These are phyloP conservation scores for Artemisia annua DNA, from an alignment of 129 eudicot genomes.

Conservation along the genomic window DNA sequence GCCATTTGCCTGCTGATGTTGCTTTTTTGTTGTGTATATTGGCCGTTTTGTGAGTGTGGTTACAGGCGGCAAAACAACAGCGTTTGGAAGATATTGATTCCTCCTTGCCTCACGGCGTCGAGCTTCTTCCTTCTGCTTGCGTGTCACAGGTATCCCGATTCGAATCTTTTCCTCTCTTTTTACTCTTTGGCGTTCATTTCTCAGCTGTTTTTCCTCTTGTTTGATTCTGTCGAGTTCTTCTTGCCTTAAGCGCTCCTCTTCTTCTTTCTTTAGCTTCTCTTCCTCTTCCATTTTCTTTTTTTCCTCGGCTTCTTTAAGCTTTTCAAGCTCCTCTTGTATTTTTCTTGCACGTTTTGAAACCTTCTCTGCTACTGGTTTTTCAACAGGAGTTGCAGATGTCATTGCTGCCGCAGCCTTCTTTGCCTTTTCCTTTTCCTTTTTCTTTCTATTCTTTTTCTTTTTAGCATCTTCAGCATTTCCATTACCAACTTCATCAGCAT, in stretches of 20 bases:
- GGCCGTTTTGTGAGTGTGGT: slow-evolving; percentile 64
- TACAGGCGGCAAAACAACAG: slow-evolving; percentile 52
- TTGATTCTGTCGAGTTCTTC: slow-evolving; percentile 68
- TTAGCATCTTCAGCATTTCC: slow-evolving; percentile 75
- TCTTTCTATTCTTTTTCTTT: slow-evolving; percentile 86
- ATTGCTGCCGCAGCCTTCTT: slow-evolving; percentile 73
- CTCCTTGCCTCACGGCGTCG: slow-evolving; percentile 68
- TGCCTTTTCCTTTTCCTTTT: slow-evolving; percentile 91
- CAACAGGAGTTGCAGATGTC: slow-evolving; percentile 48
- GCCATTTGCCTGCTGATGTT: slow-evolving; percentile 60
- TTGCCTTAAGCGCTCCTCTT: slow-evolving; percentile 63
- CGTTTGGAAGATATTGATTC: slow-evolving; percentile 74
- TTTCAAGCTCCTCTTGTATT: slow-evolving; percentile 86
- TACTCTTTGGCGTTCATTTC: slow-evolving; percentile 71
- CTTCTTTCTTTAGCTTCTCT: slow-evolving; percentile 82
- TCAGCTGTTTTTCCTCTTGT: slow-evolving; percentile 75
- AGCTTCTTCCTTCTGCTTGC: slow-evolving; percentile 85
- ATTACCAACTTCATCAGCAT: slow-evolving; percentile 42
- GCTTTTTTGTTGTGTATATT: slow-evolving; percentile 68
- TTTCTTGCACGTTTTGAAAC: slow-evolving; percentile 80
- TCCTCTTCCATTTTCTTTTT: slow-evolving; percentile 82
- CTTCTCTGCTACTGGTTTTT: slow-evolving; percentile 70
- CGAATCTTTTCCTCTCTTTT: slow-evolving; percentile 66
- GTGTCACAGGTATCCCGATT: slow-evolving; percentile 75
- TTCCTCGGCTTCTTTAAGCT: slow-evolving; percentile 62